Evolutionary conservation across 371 early-diverging fungal genomes (phyloP).

Genomic region (Amoeboaphelidium occidentale): DNA sequence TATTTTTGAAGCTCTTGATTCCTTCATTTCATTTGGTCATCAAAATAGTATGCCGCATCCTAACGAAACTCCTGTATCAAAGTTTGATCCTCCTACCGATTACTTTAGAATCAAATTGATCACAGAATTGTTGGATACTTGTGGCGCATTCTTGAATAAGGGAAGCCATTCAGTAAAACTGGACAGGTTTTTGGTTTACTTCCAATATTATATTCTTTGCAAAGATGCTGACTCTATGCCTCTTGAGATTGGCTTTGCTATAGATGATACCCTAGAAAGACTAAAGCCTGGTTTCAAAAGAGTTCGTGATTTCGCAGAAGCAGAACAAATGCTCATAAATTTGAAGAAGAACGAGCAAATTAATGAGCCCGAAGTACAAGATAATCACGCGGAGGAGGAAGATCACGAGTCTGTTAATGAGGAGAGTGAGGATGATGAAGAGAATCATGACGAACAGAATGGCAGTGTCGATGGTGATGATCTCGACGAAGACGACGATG

Average conservation of each 20-base stretch:
- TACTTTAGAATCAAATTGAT: conserved; percentile 77
- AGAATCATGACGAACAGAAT: background rate
- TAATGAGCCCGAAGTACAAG: background rate
- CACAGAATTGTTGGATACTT: conserved; percentile 63
- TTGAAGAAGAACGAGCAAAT: conserved; percentile 18
- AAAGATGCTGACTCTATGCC: conserved; percentile 18
- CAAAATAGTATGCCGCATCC: conserved; percentile 45
- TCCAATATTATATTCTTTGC: conserved; percentile 24
- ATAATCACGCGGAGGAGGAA: conserved; percentile 16
- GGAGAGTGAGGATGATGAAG: conserved; percentile 2
- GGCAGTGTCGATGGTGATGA: conserved; percentile 5
- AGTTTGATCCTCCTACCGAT: conserved; percentile 59
- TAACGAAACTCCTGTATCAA: conserved; percentile 29
- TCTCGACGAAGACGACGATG: conserved; percentile 7
- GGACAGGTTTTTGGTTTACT: conserved; percentile 41
- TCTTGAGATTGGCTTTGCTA: conserved; percentile 64
- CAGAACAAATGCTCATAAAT: background rate
- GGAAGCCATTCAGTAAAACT: conserved; percentile 34
- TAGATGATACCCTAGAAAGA: conserved; percentile 47
- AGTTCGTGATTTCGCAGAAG: background rate
- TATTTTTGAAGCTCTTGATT: conserved; percentile 60
- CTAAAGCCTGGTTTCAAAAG: background rate
- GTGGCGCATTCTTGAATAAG: conserved; percentile 56
- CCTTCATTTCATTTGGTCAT: conserved; percentile 52
- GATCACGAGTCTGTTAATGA: conserved; percentile 13